Conservation (phyloP, 108 stramenopile genomes). For the Cyclotella atomus region DNA sequence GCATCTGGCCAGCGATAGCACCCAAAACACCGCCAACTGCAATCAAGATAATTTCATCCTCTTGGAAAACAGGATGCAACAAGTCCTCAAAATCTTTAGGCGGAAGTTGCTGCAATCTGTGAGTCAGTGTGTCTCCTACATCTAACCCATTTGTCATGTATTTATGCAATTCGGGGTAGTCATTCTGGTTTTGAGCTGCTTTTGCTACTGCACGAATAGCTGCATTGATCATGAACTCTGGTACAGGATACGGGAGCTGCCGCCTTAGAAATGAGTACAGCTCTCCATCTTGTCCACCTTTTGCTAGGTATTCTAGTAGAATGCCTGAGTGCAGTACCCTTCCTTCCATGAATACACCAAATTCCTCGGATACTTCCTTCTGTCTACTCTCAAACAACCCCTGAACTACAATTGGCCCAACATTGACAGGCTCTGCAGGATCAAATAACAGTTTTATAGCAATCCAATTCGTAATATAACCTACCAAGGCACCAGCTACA, state of each 20-base stretch:
- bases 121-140: conserved; percentile 71
- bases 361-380: conserved; percentile 81
- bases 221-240: conserved; percentile 58
- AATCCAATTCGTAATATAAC: conserved; percentile 93
- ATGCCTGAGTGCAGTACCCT: conserved; percentile 63
- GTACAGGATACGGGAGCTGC: conserved; percentile 74
- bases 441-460: conserved; percentile 93
- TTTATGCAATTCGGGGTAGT: conserved; percentile 59
- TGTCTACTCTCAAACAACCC: conserved; percentile 95
- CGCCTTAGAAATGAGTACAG: conserved; percentile 65
- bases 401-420: conserved; percentile 78
- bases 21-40: conserved; percentile 92
- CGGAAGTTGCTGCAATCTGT: conserved; percentile 79
- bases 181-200: conserved; percentile 59
- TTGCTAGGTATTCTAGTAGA: conserved; percentile 63
- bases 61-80: conserved; percentile 95
- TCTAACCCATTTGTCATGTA: conserved; percentile 69
- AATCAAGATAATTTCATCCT: conserved; percentile 95
- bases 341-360: conserved; percentile 60
- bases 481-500: conserved; percentile 84
- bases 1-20: conserved; percentile 83
- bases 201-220: conserved; percentile 66
- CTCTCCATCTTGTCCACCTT: conserved; percentile 66
- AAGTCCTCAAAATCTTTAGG: conserved; percentile 91
- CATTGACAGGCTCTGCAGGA: conserved; percentile 81